Evolutionary conservation across 139 green algal species (phyloP).

Genomic region (Nannochloris sp.): DNA sequence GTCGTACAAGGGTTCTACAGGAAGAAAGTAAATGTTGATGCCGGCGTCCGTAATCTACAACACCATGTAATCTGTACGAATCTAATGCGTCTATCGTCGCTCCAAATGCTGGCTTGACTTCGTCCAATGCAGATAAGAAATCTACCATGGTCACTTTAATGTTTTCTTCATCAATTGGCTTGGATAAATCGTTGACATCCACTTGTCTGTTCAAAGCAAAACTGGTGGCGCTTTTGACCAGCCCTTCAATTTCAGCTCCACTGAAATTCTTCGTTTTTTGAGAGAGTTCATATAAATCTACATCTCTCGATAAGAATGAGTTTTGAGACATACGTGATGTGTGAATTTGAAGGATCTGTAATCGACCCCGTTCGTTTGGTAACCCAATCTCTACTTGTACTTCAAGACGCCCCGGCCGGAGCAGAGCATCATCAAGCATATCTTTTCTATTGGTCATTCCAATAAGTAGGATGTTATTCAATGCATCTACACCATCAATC

Average conservation of each 20-base stretch:
- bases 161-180: conserved; percentile 87
- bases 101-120: conserved; percentile 96
- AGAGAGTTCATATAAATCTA: conserved; percentile 80
- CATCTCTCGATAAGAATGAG: conserved; percentile 77
- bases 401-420: conserved; percentile 90
- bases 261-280: conserved; percentile 89
- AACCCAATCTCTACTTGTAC: conserved; percentile 97
- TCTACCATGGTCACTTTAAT: conserved; percentile 89
- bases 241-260: conserved; percentile 92
- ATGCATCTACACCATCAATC: conserved; percentile 95
- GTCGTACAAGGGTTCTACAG: conserved; percentile 43
- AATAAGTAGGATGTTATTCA: conserved; percentile 99
- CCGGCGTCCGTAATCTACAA: conserved; percentile 71
- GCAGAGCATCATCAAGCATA: conserved; percentile 97
- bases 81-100: conserved; percentile 76
- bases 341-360: conserved; percentile 93
- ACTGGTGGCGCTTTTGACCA: conserved; percentile 85
- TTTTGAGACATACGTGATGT: conserved; percentile 78
- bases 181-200: conserved; percentile 80
- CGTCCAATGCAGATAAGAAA: conserved; percentile 81
- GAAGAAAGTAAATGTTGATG: conserved; percentile 71
- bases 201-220: conserved; percentile 94
- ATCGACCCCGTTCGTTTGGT: conserved; percentile 81
- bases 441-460: conserved; percentile 90
- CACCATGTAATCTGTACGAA: conserved; percentile 77